phyloP scores from a whole-genome alignment of 192 early-diverging fungal species.

The Coemansia sp. region DNA sequence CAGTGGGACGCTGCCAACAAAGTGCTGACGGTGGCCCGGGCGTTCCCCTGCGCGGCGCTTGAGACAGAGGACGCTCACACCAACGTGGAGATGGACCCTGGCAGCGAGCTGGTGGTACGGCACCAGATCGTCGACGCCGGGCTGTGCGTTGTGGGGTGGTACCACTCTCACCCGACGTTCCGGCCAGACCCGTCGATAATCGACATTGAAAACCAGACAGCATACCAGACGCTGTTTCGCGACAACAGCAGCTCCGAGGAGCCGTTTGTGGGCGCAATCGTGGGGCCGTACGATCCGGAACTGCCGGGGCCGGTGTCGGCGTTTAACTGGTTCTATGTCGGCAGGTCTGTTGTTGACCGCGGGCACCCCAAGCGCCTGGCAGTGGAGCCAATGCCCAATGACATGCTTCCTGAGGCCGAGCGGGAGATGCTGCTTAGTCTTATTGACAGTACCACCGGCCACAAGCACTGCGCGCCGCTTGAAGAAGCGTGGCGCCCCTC shows the following conservation, averaged over 20 bases:
- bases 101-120: conserved; percentile 67
- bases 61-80: conserved; percentile 65
- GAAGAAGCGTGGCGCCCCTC: conserved; percentile 72
- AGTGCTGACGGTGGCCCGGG: conserved; percentile 60
- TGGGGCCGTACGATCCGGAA: conserved; percentile 80
- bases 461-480: conserved; percentile 58
- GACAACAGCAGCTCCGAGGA: conserved; percentile 52
- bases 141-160: conserved; percentile 87
- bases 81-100: conserved; percentile 90
- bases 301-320: conserved; percentile 71
- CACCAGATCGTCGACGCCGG: conserved; percentile 66
- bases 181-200: conserved; percentile 81
- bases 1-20: conserved; percentile 55
- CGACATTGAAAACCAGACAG: conserved; percentile 84
- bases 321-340: conserved; percentile 86
- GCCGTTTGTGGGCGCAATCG: conserved; percentile 90
- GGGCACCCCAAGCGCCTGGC: conserved; percentile 64
- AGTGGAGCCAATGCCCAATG: conserved; percentile 55
- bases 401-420: conserved; percentile 47
- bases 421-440: conserved; percentile 54
- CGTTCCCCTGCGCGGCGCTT: conserved; percentile 73
- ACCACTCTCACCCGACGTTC: conserved; percentile 91
- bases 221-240: conserved; percentile 76
- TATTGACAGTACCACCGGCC: conserved; percentile 53
- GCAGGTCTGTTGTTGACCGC: conserved; percentile 51